Percentiles rank a stretch among this genome's conserved stretches.
Evolutionary conservation across 352 stramenopile genomes (phyloP).

Genomic region (Globisporangium abappressorium): DNA sequence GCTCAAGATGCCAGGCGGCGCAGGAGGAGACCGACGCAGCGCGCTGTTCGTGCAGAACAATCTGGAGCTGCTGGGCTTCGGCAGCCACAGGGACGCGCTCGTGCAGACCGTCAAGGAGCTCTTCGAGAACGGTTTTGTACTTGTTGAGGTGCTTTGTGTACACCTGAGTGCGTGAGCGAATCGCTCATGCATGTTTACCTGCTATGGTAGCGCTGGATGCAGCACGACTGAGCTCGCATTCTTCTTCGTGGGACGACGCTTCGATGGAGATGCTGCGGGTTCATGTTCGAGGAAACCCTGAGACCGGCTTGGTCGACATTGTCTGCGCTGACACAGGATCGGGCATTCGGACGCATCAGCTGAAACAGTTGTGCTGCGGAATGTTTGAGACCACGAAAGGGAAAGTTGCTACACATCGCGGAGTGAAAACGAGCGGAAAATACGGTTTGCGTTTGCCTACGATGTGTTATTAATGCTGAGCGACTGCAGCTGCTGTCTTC

Average conservation of each 20-base stretch:
- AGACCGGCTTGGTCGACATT: constrained; percentile 44
- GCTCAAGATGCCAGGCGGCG: constrained; percentile 4
- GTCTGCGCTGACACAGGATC: constrained; percentile 76
- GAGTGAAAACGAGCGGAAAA: constrained; percentile 44
- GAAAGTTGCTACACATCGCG: constrained; percentile 17
- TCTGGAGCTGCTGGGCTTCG: constrained; percentile 75
- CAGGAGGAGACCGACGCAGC: constrained; percentile 19
- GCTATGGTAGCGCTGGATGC: constrained; percentile 53
- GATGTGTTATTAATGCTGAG: background rate
- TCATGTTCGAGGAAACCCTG: constrained; percentile 26
- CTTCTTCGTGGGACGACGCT: constrained; percentile 21
- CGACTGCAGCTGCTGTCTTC: background rate
- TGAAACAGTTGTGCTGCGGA: constrained; percentile 62
- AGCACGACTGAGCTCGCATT: constrained; percentile 23
- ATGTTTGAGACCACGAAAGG: constrained; percentile 72
- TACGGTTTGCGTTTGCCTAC: constrained; percentile 30
- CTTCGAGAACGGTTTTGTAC: constrained; percentile 66
- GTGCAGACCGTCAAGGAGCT: constrained; percentile 80
- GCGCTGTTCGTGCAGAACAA: constrained; percentile 65
- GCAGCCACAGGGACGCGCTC: constrained; percentile 47
- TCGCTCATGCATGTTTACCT: background rate
- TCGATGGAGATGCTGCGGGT: constrained; percentile 47
- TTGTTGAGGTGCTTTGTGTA: background rate
- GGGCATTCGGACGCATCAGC: constrained; percentile 60
- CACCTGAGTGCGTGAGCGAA: too few species aligned